Evolutionary conservation across 371 early-diverging fungal species (phyloP).

Genomic region (Mucor irregularis): DNA sequence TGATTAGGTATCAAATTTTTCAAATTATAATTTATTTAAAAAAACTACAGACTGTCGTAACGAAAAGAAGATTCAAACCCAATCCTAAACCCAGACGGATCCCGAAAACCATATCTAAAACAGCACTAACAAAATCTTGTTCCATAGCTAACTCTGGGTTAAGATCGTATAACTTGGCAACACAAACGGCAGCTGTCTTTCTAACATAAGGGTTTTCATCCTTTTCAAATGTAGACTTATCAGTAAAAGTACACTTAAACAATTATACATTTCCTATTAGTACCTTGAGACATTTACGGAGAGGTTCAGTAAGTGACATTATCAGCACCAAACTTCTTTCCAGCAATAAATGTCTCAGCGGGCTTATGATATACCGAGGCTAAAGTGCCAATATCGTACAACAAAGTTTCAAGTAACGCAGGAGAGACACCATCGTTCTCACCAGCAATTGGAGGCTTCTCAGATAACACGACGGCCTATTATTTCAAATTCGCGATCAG

Average conservation of each 20-base stretch:
- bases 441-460: conserved; percentile 90
- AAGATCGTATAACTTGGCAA: conserved; percentile 88
- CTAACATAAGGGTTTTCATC: conserved; percentile 30
- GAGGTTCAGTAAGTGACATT: conserved; percentile 70
- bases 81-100: too few relatives aligned
- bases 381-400: conserved; percentile 84
- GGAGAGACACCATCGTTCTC: conserved; percentile 81
- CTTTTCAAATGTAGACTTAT: background rate
- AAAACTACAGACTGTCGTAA: too few relatives aligned
- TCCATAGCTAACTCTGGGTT: conserved; percentile 73
- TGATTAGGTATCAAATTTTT: too few relatives aligned
- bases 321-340: conserved; percentile 62
- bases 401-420: conserved; percentile 83
- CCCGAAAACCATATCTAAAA: conserved; percentile 92
- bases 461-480: conserved; percentile 74
- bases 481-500: background rate
- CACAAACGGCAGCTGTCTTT: conserved; percentile 36
- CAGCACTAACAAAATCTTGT: conserved; percentile 81
- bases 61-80: too few relatives aligned
- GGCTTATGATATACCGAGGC: conserved; percentile 95
- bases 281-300: conserved; percentile 77
- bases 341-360: conserved; percentile 77
- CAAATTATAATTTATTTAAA: too few relatives aligned
- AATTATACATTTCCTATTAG: background rate
- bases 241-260: background rate